Conservation (phyloP, 2,329 filamentous ascomycete genomes). For the Trichoderma atroviride region DNA sequence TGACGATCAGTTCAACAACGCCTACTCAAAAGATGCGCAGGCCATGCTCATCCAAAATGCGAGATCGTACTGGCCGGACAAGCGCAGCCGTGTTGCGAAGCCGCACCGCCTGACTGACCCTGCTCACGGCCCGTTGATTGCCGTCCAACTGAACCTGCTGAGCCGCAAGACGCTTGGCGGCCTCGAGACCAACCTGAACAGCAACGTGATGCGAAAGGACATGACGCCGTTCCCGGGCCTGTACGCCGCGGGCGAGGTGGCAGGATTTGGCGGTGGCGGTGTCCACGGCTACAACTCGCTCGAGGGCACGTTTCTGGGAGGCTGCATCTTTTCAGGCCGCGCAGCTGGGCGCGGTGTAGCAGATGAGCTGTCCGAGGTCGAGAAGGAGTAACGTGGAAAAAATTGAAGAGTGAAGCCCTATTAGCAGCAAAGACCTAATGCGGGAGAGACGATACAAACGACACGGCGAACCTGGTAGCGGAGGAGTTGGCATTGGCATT, state of each 20-base stretch:
- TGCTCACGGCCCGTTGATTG: conserved; percentile 60
- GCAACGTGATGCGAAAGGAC: conserved; percentile 58
- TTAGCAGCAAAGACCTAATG: not conserved
- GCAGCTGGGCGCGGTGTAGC: conserved; percentile 59
- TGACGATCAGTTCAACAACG: conserved; percentile 59
- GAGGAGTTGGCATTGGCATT: conserved; percentile 14
- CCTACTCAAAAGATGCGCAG: conserved; percentile 62
- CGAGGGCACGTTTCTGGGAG: conserved; percentile 64
- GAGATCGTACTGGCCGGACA: conserved; percentile 58
- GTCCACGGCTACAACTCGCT: conserved; percentile 65
- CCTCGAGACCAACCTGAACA: conserved; percentile 60
- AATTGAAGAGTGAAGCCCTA: not conserved
- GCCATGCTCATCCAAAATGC: conserved; percentile 63
- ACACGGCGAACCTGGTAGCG: not conserved
- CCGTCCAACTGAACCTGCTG: conserved; percentile 61
- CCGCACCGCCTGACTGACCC: conserved; percentile 59
- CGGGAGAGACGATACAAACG: not conserved
- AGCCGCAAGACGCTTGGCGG: conserved; percentile 64
- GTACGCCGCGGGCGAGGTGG: conserved; percentile 63
- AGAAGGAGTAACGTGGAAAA: not conserved
- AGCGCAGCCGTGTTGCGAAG: conserved; percentile 52
- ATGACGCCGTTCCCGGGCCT: conserved; percentile 53
- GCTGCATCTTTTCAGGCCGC: conserved; percentile 64
- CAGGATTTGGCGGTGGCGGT: conserved; percentile 64
- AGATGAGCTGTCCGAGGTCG: conserved; percentile 42